Conservation (phyloP, 2,329 filamentous ascomycete genomes). For the Pseudogymnoascus sp. region DNA sequence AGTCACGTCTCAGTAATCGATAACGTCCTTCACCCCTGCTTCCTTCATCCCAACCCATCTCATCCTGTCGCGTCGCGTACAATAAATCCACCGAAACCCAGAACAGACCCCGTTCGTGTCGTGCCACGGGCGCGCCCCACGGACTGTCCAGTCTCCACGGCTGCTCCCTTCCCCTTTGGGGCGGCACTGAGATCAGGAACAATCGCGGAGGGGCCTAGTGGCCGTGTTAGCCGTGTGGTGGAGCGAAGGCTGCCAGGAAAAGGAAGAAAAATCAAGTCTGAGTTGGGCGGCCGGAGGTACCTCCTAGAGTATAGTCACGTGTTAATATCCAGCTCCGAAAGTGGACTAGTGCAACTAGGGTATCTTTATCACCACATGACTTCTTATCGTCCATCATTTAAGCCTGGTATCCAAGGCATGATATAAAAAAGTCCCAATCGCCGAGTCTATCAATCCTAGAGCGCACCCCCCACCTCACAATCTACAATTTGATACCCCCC, state of each 20-base stretch:
- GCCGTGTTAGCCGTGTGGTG: background rate
- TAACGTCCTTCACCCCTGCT: background rate
- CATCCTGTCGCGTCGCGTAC: background rate
- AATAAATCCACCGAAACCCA: background rate
- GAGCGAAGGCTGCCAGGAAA: background rate
- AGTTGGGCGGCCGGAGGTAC: background rate
- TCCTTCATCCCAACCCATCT: background rate
- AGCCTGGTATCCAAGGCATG: background rate
- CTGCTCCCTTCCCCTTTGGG: background rate
- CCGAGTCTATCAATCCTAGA: background rate
- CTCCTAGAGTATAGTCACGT: background rate
- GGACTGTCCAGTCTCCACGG: too few species aligned
- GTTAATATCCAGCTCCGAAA: background rate
- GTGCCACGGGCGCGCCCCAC: too few species aligned
- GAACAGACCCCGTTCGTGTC: background rate
- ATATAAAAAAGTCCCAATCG: slow-evolving; percentile 2
- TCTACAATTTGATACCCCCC: background rate
- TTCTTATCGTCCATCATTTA: background rate
- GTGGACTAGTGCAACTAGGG: background rate
- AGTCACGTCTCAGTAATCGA: background rate
- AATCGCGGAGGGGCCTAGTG: background rate
- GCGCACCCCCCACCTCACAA: background rate
- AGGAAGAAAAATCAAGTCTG: background rate
- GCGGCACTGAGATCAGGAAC: background rate
- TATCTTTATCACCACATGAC: background rate